phyloP scores from a whole-genome alignment of 768 basidiomycete species.

The Pleurotus djamor region DNA sequence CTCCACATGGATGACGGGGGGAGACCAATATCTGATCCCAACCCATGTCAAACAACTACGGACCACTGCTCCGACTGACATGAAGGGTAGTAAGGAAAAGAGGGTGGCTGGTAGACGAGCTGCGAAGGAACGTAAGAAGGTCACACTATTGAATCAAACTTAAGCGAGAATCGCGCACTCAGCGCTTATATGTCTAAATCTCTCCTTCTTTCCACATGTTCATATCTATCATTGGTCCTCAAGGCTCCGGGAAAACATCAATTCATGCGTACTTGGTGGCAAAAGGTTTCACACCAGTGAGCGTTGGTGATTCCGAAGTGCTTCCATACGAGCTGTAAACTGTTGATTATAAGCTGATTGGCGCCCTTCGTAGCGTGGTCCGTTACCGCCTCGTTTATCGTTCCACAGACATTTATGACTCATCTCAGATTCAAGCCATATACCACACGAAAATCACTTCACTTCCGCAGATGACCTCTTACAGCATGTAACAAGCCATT shows the following conservation, averaged over 20 bases:
- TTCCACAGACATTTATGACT: background rate
- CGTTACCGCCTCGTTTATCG: background rate
- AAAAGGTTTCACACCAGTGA: slow-evolving; percentile 58
- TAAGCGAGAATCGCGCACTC: background rate
- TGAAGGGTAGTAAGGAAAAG: slow-evolving; percentile 64
- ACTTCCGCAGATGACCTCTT: slow-evolving; percentile 53
- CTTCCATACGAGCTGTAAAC: slow-evolving; percentile 1
- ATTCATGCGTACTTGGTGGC: slow-evolving; percentile 59
- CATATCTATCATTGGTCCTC: slow-evolving; percentile 65
- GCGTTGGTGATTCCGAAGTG: slow-evolving; percentile 6
- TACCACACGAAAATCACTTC: slow-evolving; percentile 32
- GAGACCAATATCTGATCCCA: slow-evolving; percentile 42
- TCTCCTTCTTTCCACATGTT: slow-evolving; percentile 42
- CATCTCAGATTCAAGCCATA: background rate
- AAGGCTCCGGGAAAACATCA: slow-evolving; percentile 57
- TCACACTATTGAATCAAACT: slow-evolving; percentile 10
- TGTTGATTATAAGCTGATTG: too few relatives aligned
- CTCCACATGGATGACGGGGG: slow-evolving; percentile 61
- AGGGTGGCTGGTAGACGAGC: slow-evolving; percentile 47
- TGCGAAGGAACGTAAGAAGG: slow-evolving; percentile 36
- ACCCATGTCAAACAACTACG: slow-evolving; percentile 82
- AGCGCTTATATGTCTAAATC: background rate
- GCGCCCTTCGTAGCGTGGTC: too few relatives aligned
- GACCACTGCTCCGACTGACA: slow-evolving; percentile 78
- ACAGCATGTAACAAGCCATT: slow-evolving; percentile 75